A percentile compares a stretch with the other conserved stretches of the same genome.
phyloP scores from a whole-genome alignment of 805 yeast species.

The Candida endomychidarum region DNA sequence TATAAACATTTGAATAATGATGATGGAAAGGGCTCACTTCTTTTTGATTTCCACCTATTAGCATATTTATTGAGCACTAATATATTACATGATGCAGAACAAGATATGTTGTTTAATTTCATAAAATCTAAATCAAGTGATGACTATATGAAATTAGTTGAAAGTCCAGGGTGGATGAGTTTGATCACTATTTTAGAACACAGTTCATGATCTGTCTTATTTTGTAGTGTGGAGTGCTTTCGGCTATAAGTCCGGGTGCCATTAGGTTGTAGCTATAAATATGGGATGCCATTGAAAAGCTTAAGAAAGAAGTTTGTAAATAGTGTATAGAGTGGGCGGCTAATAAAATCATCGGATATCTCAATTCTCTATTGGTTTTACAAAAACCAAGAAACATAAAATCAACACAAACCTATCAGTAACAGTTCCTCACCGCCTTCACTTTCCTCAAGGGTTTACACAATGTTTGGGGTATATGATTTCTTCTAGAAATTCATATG shows the following conservation, averaged over 20 bases:
- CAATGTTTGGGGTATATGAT: too few species aligned
- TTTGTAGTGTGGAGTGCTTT: too few species aligned
- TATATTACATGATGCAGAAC: slow-evolving; percentile 58
- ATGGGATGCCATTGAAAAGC: too few species aligned
- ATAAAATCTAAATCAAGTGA: slow-evolving; percentile 44
- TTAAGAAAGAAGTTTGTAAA: too few species aligned
- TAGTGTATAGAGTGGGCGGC: too few species aligned
- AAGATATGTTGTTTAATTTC: slow-evolving; percentile 46
- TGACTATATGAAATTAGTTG: slow-evolving; percentile 52
- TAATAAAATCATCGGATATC: too few species aligned
- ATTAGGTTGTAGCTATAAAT: too few species aligned
- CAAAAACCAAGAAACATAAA: too few species aligned
- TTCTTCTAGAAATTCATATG: slow-evolving; percentile 3
- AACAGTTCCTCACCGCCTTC: not conserved
- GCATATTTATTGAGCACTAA: slow-evolving; percentile 56
- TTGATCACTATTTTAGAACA: slow-evolving; percentile 52
- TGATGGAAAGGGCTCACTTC: slow-evolving; percentile 25
- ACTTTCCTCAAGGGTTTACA: not conserved
- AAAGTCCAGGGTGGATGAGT: slow-evolving; percentile 82
- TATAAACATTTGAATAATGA: slow-evolving; percentile 48
- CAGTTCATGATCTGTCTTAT: slow-evolving; percentile 4
- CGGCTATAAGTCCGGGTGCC: too few species aligned
- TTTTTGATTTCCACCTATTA: slow-evolving; percentile 79
- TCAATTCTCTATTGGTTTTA: too few species aligned
- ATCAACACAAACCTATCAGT: too few species aligned